Evolutionary conservation across 129 eudicot genomes (phyloP), one percentile per base, ranked within the genome.

Genomic region (Flaveria robusta): DNA sequence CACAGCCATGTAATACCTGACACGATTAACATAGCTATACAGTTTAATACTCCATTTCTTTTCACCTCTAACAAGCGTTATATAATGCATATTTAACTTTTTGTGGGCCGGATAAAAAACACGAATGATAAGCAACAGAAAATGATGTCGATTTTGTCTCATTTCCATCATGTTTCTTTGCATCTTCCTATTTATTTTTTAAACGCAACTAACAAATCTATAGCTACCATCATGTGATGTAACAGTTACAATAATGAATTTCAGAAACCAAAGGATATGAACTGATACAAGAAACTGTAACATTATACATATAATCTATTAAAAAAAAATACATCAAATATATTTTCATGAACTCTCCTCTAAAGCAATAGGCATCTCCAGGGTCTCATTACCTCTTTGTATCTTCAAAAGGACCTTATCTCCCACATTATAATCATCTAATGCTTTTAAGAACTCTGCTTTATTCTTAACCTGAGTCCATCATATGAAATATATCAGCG

Each of bases 351-450:
- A 85, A 74, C 66, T 87, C 84, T 94, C 96, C 78, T 88, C 96
- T 71, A 94, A 77, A 76, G 68, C 73, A 65, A 91, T 69, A 20
- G 90, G 79, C 78, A 88, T 42, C 81, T 91, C 97, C 75, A 89
- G 18, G 75, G 74, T 87, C 76, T 89, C 85, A 66, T 68, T 79
- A 74, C 93, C 97, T 75, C 98, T 87, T 63, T 70, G 85, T 66
- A 94, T 80, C 83, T 86, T 89, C 56, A 94, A 77, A 5, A 82
- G n/a, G 13, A 94, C 91, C 75, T 80, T 78, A 71, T 91, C 97
- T 67, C 98, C 98, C 9, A 89, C 81, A 68, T 52, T 87, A 54
- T 88, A 94, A 34, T 94, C 97, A 79, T 94, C 98, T 80, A 94
- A 69, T 58, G 83, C 79, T 76, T 87, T 94, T 64, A 83, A 68